Evolutionary conservation across 768 basidiomycete genomes (phyloP), one percentile per base, ranked within the genome.

Genomic region (Suillus luteus): DNA sequence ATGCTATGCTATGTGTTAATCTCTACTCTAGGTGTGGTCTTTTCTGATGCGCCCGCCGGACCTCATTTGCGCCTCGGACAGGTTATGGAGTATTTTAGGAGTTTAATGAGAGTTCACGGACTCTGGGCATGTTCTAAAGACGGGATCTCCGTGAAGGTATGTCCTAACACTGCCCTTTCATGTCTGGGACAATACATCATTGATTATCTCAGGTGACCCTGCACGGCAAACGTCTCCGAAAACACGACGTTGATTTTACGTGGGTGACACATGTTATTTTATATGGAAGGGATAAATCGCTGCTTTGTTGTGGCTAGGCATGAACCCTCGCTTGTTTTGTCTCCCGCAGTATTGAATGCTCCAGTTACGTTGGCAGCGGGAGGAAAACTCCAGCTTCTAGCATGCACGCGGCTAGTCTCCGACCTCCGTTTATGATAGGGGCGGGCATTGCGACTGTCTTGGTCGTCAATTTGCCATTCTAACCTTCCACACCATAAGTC

Each of bases 1-100:
- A 95, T 63, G 83, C 90, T 6, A 94, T 95, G 91, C 90, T 6
- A 94, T 95, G 91, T 76, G 85, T 24, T 82, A 5, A 88, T 87
- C 66, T 78, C 87, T 60, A 93, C 92, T 5, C 82, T 87, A 44
- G 85, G 91, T 44, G 85, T 91, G 33, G 85, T 89, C 10, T 83
- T 92, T 77, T 89, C 87, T 70, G 91, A 92, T 72, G 93, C 90
- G 15, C 37, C 92, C 94, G 74, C 91, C 91, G 22, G 91, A 94
- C 75, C 80, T 95, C 19, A 89, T 61, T 81, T 95, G 43, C 86
- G 92, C 51, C 82, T 96, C 31, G 94, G 94, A 52, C 93, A 93
- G 74, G 88, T 91, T 12, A 77, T 95, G 48, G 92, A 94, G 69
- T 19, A 41, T 70, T 94, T 31, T 94, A 88, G 70, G 94, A 96